Evolutionary conservation across 345 rosid species (phyloP).

Genomic region (rapeseed (Brassica napus)): DNA sequence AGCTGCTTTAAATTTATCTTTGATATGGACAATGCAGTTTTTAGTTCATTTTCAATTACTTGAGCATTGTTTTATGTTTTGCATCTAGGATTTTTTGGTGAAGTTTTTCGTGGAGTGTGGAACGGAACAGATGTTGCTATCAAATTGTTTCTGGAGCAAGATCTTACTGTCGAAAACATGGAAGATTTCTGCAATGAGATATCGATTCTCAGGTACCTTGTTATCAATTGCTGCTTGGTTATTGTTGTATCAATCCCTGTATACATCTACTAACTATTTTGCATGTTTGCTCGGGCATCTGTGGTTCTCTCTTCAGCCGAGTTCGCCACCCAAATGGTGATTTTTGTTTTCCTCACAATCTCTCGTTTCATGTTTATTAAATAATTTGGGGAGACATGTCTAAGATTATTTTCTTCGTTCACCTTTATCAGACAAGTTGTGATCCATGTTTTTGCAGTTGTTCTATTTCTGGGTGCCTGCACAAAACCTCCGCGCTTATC

Average conservation of each 20-base stretch:
- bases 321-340: constrained; percentile 98
- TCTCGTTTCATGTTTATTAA: background rate
- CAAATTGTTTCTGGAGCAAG: constrained; percentile 96
- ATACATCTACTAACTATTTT: constrained; percentile 42
- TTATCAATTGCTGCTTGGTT: constrained; percentile 11
- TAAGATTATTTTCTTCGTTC: background rate
- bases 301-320: constrained; percentile 62
- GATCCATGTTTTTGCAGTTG: constrained; percentile 59
- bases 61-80: background rate
- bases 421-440: background rate
- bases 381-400: constrained; percentile 14
- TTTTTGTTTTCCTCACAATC: background rate
- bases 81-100: constrained; percentile 82
- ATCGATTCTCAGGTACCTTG: constrained; percentile 81
- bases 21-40: background rate
- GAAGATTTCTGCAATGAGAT: constrained; percentile 98
- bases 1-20: constrained; percentile 30
- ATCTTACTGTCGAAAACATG: constrained; percentile 97
- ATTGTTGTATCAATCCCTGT: constrained; percentile 32
- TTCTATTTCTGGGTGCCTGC: constrained; percentile 98
- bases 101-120: constrained; percentile 97
- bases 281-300: constrained; percentile 36
- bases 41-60: constrained; percentile 8
- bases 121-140: constrained; percentile 99
- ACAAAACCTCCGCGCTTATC: constrained; percentile 90